These are phyloP conservation scores for Amaranthus palmeri DNA, from an alignment of 148 eudicot genomes.

Conservation along the genomic window DNA sequence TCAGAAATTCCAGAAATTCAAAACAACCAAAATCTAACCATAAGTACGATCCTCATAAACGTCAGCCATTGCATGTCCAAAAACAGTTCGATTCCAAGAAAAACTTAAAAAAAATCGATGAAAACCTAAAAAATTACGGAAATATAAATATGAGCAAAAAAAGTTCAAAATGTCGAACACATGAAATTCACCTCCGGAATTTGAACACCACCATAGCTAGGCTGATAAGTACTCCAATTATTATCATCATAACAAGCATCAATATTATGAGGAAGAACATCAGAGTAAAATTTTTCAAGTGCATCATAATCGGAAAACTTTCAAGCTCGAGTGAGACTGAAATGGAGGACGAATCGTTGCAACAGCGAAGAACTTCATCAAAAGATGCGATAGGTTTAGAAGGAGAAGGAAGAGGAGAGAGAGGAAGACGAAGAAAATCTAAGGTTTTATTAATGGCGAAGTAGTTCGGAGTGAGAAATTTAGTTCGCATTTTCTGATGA, in stretches of 20 bases:
- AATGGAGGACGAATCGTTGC: slow-evolving; percentile 26
- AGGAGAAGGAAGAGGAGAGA: slow-evolving; percentile 30
- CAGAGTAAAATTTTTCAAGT: slow-evolving; percentile 57
- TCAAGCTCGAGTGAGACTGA: slow-evolving; percentile 30
- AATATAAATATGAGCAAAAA: not conserved
- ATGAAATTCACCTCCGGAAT: slow-evolving; percentile 19
- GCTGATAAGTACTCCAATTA: too few relatives aligned
- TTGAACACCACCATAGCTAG: not conserved
- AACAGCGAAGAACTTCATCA: slow-evolving; percentile 28
- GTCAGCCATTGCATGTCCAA: too few relatives aligned
- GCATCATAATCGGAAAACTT: slow-evolving; percentile 39
- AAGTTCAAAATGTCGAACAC: not conserved
- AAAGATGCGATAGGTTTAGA: slow-evolving; percentile 7
- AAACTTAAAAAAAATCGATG: not conserved
- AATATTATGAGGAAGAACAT: slow-evolving; percentile 50
- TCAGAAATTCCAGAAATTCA: not conserved
- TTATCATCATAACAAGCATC: slow-evolving; percentile 17
- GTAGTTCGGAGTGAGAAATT: slow-evolving; percentile 41
- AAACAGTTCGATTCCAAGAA: not conserved
- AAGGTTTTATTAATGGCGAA: slow-evolving; percentile 42
- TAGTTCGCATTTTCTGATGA: slow-evolving; percentile 51
- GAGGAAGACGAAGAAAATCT: slow-evolving; percentile 58
- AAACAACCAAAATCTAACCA: not conserved
- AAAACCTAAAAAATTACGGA: not conserved
- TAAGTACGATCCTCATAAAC: not conserved